Base-by-base conservation (phyloP, 2,329 filamentous ascomycete genomes). In the Aspergillus jensenii region DNA sequence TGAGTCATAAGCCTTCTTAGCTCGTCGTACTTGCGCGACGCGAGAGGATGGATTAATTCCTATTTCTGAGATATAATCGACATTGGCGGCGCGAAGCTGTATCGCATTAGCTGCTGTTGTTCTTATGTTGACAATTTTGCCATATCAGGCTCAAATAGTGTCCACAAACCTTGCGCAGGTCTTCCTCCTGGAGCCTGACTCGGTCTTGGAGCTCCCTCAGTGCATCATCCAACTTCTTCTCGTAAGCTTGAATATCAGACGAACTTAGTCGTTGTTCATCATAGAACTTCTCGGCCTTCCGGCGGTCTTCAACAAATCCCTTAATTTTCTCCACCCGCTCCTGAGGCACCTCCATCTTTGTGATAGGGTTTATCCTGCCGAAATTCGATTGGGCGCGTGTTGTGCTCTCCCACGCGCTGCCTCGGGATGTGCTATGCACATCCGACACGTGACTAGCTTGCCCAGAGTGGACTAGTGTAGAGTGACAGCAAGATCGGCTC, bases 1-100 rank as follows among this genome's bases (percentile, higher is more conserved):
- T 15, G 82, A 81, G 52, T 85, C 82, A 66, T 92, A 91, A 3
- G 89, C 89, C 50, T 80, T 76, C 65, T 84, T 87, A 68, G 92
- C 77, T 39, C 77, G 70, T 53, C 74, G 76, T 31, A 83, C 73
- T 74, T 86, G 75, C n/a, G 67, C 67, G 3, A 78, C 65, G 39
- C 79, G 76, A 15, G 64, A 62, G 59, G 63, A 66, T 12, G 69
- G 61, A 47, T 72, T 68, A 21, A 66, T 62, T 48, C 58, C 65
- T 15, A 69, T 65, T n/a, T 68, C 67, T 25, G 67, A 65, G 12
- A 77, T 67, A 25, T 72, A 67, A 60, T 65, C 56, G 27, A 68
- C 60, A 35, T 68, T 72, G 43, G 65, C 64, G 43, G 66, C 67
- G 25, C 72, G 74, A 23, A 77, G 66, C 75, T 76, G 52, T 45